Base-by-base conservation (phyloP, 1,284 basidiomycete species). In the Fomitiporia mediterranea region DNA sequence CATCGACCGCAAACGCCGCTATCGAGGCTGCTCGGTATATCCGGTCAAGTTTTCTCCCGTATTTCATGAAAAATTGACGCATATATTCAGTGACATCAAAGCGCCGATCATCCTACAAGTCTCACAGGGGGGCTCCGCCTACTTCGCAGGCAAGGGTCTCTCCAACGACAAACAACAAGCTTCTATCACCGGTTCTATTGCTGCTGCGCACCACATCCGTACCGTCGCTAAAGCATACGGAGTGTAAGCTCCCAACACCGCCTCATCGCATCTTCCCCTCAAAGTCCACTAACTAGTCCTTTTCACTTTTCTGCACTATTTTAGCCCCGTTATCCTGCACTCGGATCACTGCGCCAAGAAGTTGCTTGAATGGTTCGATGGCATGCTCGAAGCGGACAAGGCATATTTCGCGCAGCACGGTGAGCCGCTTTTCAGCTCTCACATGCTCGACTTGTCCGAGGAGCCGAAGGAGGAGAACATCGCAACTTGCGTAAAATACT, bases 391-490 rank as follows among this genome's bases (percentile, higher is more conserved):
- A 55, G 96, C 96, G 58, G 89, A 99, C 72, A 91, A 98, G 76
- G 91, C 81, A 27, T 94, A 97, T 81, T 97, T 80, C 83, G 93
- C 91, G 74, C 75, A 82, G 64, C 85, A 97, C 78, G 82, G 86
- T 63, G 92, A 93, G 70, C 84, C 97, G 47, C 87, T 99, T 59
- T 98, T 96, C 83, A 96, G 92, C 60, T 98, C 96, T 37, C 97
- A 99, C 90, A 99, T 99, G 97, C 87, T 99, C 65, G 97, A 99
- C 74, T 85, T 99, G 64, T 98, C 95, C 54, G 97, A 99, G 70
- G 96, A 99, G 76, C 72, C 92, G 70, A 97, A 98, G 75, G 95
- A 96, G 66, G 83, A 98, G 70, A 99, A 99, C 82, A 99, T 99
- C 69, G 85, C 79, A 57, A 93, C 79, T 53, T 99, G 97, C 74